phyloP scores from a whole-genome alignment of 2,329 filamentous ascomycete genomes.

The Cryphonectria parasitica region DNA sequence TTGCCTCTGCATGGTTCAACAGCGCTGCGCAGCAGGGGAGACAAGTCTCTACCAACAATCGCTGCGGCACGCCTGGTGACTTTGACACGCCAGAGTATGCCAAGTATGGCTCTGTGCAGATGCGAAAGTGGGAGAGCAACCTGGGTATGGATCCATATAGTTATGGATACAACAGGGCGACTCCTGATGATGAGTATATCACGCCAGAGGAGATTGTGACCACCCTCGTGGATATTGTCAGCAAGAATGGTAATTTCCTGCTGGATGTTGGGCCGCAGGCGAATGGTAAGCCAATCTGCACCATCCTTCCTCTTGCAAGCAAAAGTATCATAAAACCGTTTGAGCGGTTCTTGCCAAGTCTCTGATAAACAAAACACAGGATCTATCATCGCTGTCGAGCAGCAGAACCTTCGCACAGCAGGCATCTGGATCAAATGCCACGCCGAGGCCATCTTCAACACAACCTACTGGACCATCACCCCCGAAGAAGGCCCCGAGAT shows the following conservation, averaged over 20 bases:
- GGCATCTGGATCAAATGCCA: constrained; percentile 59
- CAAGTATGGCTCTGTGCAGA: constrained; percentile 25
- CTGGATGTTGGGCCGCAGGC: constrained; percentile 35
- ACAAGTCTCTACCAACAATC: constrained; percentile 28
- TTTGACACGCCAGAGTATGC: constrained; percentile 33
- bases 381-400: constrained; percentile 29
- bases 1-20: constrained; percentile 49
- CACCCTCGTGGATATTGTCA: constrained; percentile 36
- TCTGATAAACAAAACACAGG: not conserved
- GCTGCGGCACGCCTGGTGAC: constrained; percentile 28
- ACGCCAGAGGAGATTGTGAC: constrained; percentile 33
- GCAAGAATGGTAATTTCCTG: constrained; percentile 39
- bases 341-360: not conserved
- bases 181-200: constrained; percentile 32
- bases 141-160: constrained; percentile 32
- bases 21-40: constrained; percentile 33
- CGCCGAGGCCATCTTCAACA: constrained; percentile 60
- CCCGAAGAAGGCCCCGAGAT: constrained; percentile 49
- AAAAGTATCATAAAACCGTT: not conserved
- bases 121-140: constrained; percentile 32
- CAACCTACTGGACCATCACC: constrained; percentile 55
- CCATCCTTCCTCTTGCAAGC: too few species aligned
- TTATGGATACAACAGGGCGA: constrained; percentile 32
- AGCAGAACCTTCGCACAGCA: constrained; percentile 51
- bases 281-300: constrained; percentile 15